Base-by-base conservation (phyloP, 2,329 filamentous ascomycete genomes). In the Penicillium sp. region DNA sequence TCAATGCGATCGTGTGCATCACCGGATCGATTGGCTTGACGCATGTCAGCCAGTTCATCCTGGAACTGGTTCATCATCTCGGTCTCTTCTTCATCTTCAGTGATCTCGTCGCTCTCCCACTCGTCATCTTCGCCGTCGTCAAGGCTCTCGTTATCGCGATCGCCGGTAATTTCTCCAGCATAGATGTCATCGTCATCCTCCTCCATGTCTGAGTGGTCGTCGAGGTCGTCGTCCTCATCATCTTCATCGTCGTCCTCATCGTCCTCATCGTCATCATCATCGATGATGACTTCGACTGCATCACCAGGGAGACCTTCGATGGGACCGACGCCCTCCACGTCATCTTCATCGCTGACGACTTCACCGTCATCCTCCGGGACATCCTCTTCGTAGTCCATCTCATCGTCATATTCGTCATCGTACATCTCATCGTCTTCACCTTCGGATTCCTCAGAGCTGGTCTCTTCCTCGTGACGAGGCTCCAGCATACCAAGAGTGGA, bases 401-500 rank as follows among this genome's bases (percentile, higher is more conserved):
- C 94, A 39, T 96, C 87, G 22, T 84, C 92, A 67, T 92, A 94
- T 60, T 91, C 91, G 56, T 93, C 91, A 61, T 95, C 92, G 53
- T 96, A 96, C 90, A 96, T 95, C 68, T 95, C 92, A 67, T 94
- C 91, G 57, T 93, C 90, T 49, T 92, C 92, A 60, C 88, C 89
- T 15, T 84, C 84, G 14, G 82, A 82, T 48, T 80, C 81, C 62
- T 88, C 88, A 35, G 91, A 90, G 37, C 90, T 92, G 52, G 91
- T 92, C 63, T 94, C 91, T 61, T 91, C 89, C 61, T 92, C 89
- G 59, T 90, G 86, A 52, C 88, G 86, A 65, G 90, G 89, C 74
- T 98, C 95, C 55, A 97, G 88, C 88, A 98, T 96, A 52, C 95
- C 94, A 22, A 99, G 82, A 1, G 96, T 92, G 1, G 95, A 98